Percentiles rank a stretch among this genome's conserved stretches.
phyloP scores from a whole-genome alignment of 2,329 filamentous ascomycete species.

The Ophiocordyceps polyrhachis-furcata region DNA sequence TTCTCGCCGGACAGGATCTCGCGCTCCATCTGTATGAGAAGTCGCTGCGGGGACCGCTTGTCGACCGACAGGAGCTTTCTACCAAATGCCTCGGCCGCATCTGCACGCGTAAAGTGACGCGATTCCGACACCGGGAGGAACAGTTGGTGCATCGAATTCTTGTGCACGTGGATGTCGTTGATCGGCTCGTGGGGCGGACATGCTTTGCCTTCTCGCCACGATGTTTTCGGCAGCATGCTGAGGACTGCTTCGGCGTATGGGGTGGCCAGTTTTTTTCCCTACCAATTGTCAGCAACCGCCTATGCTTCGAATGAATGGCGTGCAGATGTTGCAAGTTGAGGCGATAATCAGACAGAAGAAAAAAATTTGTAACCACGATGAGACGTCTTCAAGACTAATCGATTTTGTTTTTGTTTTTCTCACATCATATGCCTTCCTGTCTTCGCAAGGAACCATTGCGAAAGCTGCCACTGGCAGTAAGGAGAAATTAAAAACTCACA shows the following conservation, averaged over 20 bases:
- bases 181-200: constrained; percentile 35
- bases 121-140: constrained; percentile 47
- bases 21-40: constrained; percentile 38
- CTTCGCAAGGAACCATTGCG: background rate
- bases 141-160: constrained; percentile 42
- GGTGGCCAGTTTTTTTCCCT: constrained; percentile 61
- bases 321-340: background rate
- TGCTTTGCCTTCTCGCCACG: constrained; percentile 31
- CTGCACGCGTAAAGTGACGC: constrained; percentile 41
- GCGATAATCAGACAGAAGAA: constrained; percentile 3
- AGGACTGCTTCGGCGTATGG: constrained; percentile 63
- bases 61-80: constrained; percentile 40
- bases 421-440: constrained; percentile 38
- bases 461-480: background rate
- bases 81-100: constrained; percentile 47
- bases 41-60: constrained; percentile 39
- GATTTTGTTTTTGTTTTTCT: constrained; percentile 29
- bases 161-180: constrained; percentile 46
- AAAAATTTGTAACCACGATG: constrained; percentile 60
- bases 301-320: constrained; percentile 40
- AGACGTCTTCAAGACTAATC: constrained; percentile 99
- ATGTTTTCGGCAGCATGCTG: constrained; percentile 61
- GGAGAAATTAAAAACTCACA: constrained; percentile 33
- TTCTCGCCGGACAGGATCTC: constrained; percentile 21
- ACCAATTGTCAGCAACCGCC: constrained; percentile 2